Conservation (phyloP, 495 filamentous ascomycete species). For the Aspergillus homomorphus region DNA sequence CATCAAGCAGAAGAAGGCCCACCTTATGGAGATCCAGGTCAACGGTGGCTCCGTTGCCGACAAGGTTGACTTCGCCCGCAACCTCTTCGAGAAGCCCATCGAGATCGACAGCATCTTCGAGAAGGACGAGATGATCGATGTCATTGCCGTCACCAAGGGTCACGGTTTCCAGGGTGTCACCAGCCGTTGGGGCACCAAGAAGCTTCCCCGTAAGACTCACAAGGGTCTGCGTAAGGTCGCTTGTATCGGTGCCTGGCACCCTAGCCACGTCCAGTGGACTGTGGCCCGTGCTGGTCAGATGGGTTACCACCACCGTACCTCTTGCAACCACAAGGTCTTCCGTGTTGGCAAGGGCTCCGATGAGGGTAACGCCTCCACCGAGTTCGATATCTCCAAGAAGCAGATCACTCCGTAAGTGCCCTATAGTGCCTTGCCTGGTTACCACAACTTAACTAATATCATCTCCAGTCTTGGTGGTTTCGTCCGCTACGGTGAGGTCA, state of each 20-base stretch:
- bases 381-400: constrained; percentile 98
- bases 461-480: constrained; percentile 86
- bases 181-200: constrained; percentile 98
- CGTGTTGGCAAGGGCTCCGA: constrained; percentile 89
- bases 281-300: constrained; percentile 99
- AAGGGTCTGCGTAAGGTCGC: constrained; percentile 99
- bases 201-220: constrained; percentile 99
- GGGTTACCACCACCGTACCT: constrained; percentile 99
- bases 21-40: constrained; percentile 99
- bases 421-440: not conserved
- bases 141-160: constrained; percentile 99
- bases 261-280: constrained; percentile 99
- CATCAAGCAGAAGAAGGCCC: constrained; percentile 99
- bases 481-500: constrained; percentile 98
- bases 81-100: constrained; percentile 97
- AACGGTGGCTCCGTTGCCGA: constrained; percentile 93
- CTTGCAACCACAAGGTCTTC: constrained; percentile 99
- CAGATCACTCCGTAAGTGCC: constrained; percentile 95
- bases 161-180: constrained; percentile 98
- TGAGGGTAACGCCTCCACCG: constrained; percentile 87
- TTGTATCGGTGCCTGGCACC: constrained; percentile 99
- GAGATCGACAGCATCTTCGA: constrained; percentile 94
- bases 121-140: constrained; percentile 99
- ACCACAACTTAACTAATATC: constrained; percentile 31
- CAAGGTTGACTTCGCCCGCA: constrained; percentile 93